Percentiles rank a stretch among this genome's conserved stretches.
phyloP scores from a whole-genome alignment of 1,284 basidiomycete genomes.

The Tilletia walkeri region DNA sequence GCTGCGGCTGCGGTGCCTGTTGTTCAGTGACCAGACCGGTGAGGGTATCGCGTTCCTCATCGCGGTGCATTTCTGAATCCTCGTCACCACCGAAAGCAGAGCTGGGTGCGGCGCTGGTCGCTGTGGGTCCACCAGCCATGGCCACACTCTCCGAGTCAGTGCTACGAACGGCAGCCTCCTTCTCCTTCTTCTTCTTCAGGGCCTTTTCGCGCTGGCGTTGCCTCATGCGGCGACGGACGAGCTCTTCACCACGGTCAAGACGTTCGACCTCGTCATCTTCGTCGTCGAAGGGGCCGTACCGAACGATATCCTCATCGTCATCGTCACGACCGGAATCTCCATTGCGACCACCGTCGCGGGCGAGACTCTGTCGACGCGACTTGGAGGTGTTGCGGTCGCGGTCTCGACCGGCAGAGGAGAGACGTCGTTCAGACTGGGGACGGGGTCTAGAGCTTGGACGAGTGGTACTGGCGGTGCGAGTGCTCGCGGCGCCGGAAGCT shows the following conservation, averaged over 20 bases:
- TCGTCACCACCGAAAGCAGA: constrained; percentile 19
- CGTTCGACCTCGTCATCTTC: constrained; percentile 60
- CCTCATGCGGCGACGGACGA: constrained; percentile 61
- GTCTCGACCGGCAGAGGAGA: not conserved
- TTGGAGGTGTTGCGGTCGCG: constrained; percentile 28
- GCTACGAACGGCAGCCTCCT: constrained; percentile 30
- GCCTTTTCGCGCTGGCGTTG: constrained; percentile 57
- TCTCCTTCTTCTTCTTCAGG: constrained; percentile 52
- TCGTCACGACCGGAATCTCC: constrained; percentile 26
- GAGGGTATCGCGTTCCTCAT: constrained; percentile 40
- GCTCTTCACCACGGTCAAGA: constrained; percentile 62
- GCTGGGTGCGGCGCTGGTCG: constrained; percentile 5
- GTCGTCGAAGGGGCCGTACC: constrained; percentile 28
- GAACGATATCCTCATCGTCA: constrained; percentile 31
- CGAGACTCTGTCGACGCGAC: constrained; percentile 29
- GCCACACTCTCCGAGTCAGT: constrained; percentile 7
- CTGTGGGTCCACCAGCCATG: constrained; percentile 3
- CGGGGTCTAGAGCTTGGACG: not conserved
- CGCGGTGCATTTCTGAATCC: constrained; percentile 28
- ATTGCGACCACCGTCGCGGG: constrained; percentile 19
- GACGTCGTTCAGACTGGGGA: not conserved
- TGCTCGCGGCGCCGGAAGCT: not conserved
- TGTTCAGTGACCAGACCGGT: constrained; percentile 31
- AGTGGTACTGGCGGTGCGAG: not conserved
- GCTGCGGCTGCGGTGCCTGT: not conserved